Percentiles rank a stretch among this genome's conserved stretches.
Conservation (phyloP, 305 asterid species). For the Fraxinus dipetala region DNA sequence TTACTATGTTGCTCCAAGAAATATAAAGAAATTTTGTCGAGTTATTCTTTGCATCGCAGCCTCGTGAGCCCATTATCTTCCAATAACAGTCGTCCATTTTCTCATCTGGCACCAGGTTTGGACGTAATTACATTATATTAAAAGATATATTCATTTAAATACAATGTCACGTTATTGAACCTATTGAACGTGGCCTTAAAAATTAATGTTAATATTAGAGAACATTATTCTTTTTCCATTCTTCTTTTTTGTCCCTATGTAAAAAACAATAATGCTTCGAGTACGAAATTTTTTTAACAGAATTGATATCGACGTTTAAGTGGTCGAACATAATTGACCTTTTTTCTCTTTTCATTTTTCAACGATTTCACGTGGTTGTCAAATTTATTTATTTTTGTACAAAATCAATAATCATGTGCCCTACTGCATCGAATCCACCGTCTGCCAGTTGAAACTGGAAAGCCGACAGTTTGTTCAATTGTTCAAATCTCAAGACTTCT, state of each 20-base stretch:
- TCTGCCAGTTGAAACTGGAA: constrained; percentile 11
- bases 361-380: background rate
- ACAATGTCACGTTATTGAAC: no score
- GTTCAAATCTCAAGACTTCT: constrained; percentile 32
- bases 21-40: background rate
- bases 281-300: no score
- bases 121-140: no score
- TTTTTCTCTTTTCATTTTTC: no score
- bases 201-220: no score
- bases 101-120: background rate
- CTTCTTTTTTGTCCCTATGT: background rate
- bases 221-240: no score
- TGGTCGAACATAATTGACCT: no score
- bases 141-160: no score
- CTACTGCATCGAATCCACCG: constrained; percentile 30
- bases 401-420: constrained; percentile 14
- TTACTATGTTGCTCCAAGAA: background rate
- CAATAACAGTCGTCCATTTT: background rate
- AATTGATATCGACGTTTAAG: no score
- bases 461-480: constrained; percentile 28
- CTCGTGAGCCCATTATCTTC: background rate
- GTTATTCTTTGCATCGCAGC: background rate
- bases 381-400: no score
- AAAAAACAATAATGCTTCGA: background rate
- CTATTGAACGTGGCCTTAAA: no score